These are phyloP conservation scores for Beauveria australis DNA, from an alignment of 2,329 filamentous ascomycete species.

Conservation along the genomic window DNA sequence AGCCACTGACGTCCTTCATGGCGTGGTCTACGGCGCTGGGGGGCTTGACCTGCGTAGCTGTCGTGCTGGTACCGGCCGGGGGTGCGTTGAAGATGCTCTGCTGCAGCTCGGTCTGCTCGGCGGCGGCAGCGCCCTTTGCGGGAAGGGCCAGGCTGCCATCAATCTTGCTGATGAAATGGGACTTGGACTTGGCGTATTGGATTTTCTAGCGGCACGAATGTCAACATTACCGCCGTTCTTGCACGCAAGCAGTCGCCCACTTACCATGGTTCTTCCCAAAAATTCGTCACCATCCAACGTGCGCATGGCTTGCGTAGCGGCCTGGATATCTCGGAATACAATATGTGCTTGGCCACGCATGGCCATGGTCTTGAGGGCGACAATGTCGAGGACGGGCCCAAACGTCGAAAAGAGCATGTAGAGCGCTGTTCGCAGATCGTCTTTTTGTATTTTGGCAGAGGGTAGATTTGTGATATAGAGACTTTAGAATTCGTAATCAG, in stretches of 20 bases:
- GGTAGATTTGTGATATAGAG: slow-evolving; percentile 83
- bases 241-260: slow-evolving; percentile 21
- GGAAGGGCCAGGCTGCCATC: slow-evolving; percentile 82
- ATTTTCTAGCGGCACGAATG: slow-evolving; percentile 57
- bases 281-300: slow-evolving; percentile 79
- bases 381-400: slow-evolving; percentile 83
- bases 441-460: slow-evolving; percentile 82
- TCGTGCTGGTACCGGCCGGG: slow-evolving; percentile 34
- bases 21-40: slow-evolving; percentile 36
- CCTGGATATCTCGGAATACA: slow-evolving; percentile 79
- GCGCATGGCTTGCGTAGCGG: slow-evolving; percentile 90
- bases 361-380: slow-evolving; percentile 78
- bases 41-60: slow-evolving; percentile 30
- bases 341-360: slow-evolving; percentile 97
- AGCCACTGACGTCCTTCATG: slow-evolving; percentile 41
- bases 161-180: slow-evolving; percentile 79
- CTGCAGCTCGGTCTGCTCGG: slow-evolving; percentile 64
- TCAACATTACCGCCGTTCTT: neutral
- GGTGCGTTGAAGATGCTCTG: slow-evolving; percentile 73
- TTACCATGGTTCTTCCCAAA: slow-evolving; percentile 75
- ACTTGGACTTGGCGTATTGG: slow-evolving; percentile 82
- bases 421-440: slow-evolving; percentile 74
- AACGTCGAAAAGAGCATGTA: slow-evolving; percentile 95
- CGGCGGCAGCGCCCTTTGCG: slow-evolving; percentile 40
- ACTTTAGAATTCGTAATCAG: slow-evolving; percentile 33